Evolutionary conservation across 805 yeast genomes (phyloP), one percentile per base, ranked within the genome.

Genomic region (Cyberlindnera euphorbiae): DNA sequence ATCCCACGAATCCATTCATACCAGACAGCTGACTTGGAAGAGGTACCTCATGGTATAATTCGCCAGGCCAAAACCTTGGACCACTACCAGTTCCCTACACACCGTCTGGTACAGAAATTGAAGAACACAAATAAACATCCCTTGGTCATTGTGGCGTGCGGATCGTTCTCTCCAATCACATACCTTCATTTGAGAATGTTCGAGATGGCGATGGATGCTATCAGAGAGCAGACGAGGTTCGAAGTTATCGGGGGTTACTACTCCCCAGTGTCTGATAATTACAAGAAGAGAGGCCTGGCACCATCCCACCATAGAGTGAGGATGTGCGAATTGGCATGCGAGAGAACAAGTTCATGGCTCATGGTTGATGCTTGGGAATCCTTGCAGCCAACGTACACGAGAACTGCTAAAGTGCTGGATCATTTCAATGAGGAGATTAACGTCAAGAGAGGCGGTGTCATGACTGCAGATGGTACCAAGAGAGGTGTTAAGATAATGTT

Each of bases 361-460:
- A 93, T 93, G 98, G 98, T 93, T 19, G 98, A 93, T 59, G 97
- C 97, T 1, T 93, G 98, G 98, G 98, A 93, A 64, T 82, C 94
- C 4, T 67, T 93, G 42, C 98, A 93, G 61, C 84, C 85, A 1
- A 72, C 78, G 30, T 93, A 93, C 59, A 87, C 95, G 18, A 73
- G 98, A 48, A 93, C 98, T 0, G 97, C 97, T 2, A 73, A 87
- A 36, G 98, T 93, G 6, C 70, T 93, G 55, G 98, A 93, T 58
- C 98, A 93, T 60, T 93, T 93, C 63, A 90, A 93, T 60, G 86
- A 89, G 53, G 98, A 93, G 54, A 82, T 93, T 46, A 93, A 93
- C 58, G 77, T 88, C 42, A 85, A 83, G 56, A 67, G 95, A 39
- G 89, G 94, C 15, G 98, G 98, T 12, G 78, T 93, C 12, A 53